Base-by-base conservation (phyloP, 2,329 filamentous ascomycete genomes). In the Teratosphaeria nubilosa region DNA sequence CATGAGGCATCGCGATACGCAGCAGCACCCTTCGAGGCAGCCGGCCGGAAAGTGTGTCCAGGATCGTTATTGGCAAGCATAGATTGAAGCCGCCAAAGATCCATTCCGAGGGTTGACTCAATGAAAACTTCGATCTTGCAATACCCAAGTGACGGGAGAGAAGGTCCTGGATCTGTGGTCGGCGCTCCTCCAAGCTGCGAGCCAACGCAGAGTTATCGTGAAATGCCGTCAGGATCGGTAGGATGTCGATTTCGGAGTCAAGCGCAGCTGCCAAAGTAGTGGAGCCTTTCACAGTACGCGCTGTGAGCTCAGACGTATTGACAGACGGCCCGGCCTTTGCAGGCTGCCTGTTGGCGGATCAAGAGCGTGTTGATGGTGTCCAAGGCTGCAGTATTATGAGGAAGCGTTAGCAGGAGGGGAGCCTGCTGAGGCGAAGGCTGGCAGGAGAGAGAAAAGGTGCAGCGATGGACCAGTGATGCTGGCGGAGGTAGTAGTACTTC, bases 1-100 rank as follows among this genome's bases (percentile, higher is more conserved):
- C 53, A 31, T 30, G 56, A 20, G 59, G 59, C 48, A 60, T 34
- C 24, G 55, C 58, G 31, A 58, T 57, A 20, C 61, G 63, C n/a
- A 64, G 55, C 11, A 48, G n/a, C n/a, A 48, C 41, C n/a, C n/a
- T 48, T 7, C 6, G 41, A 22, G 41, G 41, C 41, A 48, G 41
- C 41, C 41, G n/a, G n/a, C 9, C n/a, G 41, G 41, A 20, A 48
- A 5, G 41, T 48, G 41, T 48, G 41, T 48, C 20, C 41, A 48
- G 16, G 20, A 48, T 48, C 41, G n/a, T 48, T 7, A 48, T 48
- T 22, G 41, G 41, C 41, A 48, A 48, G 20, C 41, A 22, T 48
- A 11, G 0, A 48, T 48, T 48, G 20, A 48, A 48, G n/a, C n/a
- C n/a, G 41, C 41, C 41, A 20, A 20, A 48, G 41, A 48, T 48